Percentiles rank a stretch among this genome's conserved stretches.
These are phyloP conservation scores for Quercus aquifolioides DNA, from an alignment of 306 rosid species.

Conservation along the genomic window DNA sequence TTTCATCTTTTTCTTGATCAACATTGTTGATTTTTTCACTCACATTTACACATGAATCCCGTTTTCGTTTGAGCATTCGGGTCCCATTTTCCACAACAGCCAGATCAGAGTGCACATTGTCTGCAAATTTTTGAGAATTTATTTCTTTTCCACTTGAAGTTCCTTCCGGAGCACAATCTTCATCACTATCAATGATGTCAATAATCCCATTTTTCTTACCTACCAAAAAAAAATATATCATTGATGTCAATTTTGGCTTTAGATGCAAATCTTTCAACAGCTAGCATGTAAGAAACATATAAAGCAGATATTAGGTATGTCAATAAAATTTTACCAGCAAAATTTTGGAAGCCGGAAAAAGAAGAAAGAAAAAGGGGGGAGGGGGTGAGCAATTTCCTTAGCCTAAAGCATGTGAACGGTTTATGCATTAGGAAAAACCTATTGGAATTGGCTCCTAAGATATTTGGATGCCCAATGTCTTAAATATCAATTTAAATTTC, in stretches of 20 bases:
- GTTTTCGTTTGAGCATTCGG: conserved; percentile 20
- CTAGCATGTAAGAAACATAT: conserved; percentile 5
- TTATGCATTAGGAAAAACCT: background rate
- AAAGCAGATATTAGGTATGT: background rate
- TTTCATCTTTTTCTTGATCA: background rate
- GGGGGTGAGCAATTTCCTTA: background rate
- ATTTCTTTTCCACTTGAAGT: background rate
- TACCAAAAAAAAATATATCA: background rate
- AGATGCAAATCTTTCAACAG: background rate
- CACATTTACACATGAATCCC: background rate
- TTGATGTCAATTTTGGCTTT: background rate
- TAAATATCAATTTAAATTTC: background rate
- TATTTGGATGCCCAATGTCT: background rate
- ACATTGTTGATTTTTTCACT: background rate
- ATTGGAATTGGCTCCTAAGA: background rate
- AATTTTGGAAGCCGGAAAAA: background rate
- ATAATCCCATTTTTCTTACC: background rate
- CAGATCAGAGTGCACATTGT: background rate
- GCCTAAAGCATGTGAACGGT: no score
- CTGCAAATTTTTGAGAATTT: background rate
- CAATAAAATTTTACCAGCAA: background rate
- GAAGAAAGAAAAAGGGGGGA: no score
- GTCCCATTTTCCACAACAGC: background rate
- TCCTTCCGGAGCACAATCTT: conserved; percentile 2
- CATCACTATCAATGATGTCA: conserved; percentile 20